phyloP scores from a whole-genome alignment of 305 asterid species.

The Striga hermonthica region DNA sequence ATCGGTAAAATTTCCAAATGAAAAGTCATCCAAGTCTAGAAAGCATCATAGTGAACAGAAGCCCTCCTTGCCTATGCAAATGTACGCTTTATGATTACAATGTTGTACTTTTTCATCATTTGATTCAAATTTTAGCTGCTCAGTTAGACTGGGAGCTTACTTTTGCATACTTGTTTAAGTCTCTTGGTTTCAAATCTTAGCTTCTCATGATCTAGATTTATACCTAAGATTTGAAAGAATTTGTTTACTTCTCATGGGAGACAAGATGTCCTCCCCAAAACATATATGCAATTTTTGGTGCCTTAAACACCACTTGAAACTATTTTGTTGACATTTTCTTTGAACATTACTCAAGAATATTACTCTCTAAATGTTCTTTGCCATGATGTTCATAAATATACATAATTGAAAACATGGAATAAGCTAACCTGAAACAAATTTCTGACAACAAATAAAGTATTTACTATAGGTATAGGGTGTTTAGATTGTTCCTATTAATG shows the following conservation, averaged over 20 bases:
- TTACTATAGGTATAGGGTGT: not conserved
- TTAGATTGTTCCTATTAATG: conserved; percentile 16
- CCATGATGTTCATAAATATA: no score
- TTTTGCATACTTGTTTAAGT: conserved; percentile 15
- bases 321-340: not conserved
- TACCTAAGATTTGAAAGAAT: conserved; percentile 1
- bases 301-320: not conserved
- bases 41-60: conserved; percentile 36
- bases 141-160: conserved; percentile 12
- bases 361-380: no score
- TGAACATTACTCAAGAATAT: conserved; percentile 6
- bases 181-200: conserved; percentile 18
- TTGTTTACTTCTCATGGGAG: conserved; percentile 2
- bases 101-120: not conserved
- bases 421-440: no score
- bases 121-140: conserved; percentile 12
- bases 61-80: conserved; percentile 36
- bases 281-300: not conserved
- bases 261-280: conserved; percentile 2
- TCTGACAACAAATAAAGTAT: not conserved
- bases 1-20: conserved; percentile 64
- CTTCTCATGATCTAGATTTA: conserved; percentile 13
- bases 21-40: conserved; percentile 43
- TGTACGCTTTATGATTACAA: conserved; percentile 35
- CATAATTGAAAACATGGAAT: no score